These are phyloP conservation scores for Clarireedia sp. DNA, from an alignment of 2,329 filamentous ascomycete species.

Conservation along the genomic window DNA sequence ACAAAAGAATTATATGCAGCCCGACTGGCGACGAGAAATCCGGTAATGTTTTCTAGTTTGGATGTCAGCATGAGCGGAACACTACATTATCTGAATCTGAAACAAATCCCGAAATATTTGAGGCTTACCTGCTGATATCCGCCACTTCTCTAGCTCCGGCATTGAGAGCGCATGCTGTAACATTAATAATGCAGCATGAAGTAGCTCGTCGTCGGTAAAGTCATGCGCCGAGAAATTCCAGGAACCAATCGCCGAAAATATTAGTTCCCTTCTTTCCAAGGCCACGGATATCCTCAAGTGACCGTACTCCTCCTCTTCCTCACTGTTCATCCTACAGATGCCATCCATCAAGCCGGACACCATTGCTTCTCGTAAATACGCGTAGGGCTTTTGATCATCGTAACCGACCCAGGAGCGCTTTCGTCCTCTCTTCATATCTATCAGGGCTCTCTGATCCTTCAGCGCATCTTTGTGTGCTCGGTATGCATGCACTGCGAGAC, in stretches of 20 bases:
- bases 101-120: constrained; percentile 20
- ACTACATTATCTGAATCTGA: constrained; percentile 19
- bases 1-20: constrained; percentile 95
- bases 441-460: constrained; percentile 62
- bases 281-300: constrained; percentile 61
- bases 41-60: constrained; percentile 64
- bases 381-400: constrained; percentile 76
- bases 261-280: constrained; percentile 53
- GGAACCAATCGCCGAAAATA: constrained; percentile 58
- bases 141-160: constrained; percentile 74
- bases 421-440: constrained; percentile 65
- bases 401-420: constrained; percentile 91
- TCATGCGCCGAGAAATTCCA: constrained; percentile 91
- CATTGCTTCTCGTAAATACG: constrained; percentile 87
- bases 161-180: constrained; percentile 79
- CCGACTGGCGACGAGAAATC: constrained; percentile 80
- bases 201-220: constrained; percentile 81
- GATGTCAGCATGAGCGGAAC: constrained; percentile 34
- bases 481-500: constrained; percentile 76
- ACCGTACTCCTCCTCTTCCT: constrained; percentile 51
- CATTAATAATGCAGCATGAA: constrained; percentile 80
- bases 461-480: constrained; percentile 69
- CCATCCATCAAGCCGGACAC: constrained; percentile 84
- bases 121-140: constrained; percentile 63
- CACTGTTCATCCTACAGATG: constrained; percentile 64